Conservation (phyloP, 2,329 filamentous ascomycete species). For the Cercospora berteroae region DNA sequence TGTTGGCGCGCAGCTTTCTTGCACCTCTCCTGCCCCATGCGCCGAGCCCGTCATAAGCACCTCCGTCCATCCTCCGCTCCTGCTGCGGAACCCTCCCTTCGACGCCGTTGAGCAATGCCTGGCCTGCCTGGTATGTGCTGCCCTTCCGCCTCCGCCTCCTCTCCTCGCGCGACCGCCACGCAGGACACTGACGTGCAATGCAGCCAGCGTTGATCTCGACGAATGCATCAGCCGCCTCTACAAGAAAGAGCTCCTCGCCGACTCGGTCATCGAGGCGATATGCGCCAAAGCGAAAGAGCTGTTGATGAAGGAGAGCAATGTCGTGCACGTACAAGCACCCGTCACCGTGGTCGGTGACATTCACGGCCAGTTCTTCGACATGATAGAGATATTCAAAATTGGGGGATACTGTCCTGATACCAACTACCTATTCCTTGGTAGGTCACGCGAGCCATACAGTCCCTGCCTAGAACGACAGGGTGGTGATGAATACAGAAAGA, state of each 20-base stretch:
- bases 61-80: slow-evolving; percentile 5
- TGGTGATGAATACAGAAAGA: background rate
- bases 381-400: slow-evolving; percentile 99
- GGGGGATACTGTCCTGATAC: slow-evolving; percentile 96
- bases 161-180: background rate
- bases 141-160: background rate
- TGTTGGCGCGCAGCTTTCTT: slow-evolving; percentile 18
- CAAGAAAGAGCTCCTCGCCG: slow-evolving; percentile 92
- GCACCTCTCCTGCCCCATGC: slow-evolving; percentile 23
- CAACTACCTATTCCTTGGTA: slow-evolving; percentile 96
- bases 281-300: slow-evolving; percentile 99
- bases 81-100: slow-evolving; percentile 12
- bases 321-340: slow-evolving; percentile 91
- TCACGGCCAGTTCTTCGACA: slow-evolving; percentile 97
- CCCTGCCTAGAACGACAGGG: background rate
- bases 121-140: slow-evolving; percentile 49
- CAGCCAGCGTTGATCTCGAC: slow-evolving; percentile 95
- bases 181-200: slow-evolving; percentile 17
- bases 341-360: slow-evolving; percentile 98
- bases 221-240: slow-evolving; percentile 97
- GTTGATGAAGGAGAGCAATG: slow-evolving; percentile 99
- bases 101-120: slow-evolving; percentile 42
- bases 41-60: slow-evolving; percentile 22
- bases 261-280: slow-evolving; percentile 98
- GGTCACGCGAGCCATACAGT: slow-evolving; percentile 29